These are phyloP conservation scores for Pseudoperonospora humuli DNA, from an alignment of 352 stramenopile genomes.

Conservation along the genomic window DNA sequence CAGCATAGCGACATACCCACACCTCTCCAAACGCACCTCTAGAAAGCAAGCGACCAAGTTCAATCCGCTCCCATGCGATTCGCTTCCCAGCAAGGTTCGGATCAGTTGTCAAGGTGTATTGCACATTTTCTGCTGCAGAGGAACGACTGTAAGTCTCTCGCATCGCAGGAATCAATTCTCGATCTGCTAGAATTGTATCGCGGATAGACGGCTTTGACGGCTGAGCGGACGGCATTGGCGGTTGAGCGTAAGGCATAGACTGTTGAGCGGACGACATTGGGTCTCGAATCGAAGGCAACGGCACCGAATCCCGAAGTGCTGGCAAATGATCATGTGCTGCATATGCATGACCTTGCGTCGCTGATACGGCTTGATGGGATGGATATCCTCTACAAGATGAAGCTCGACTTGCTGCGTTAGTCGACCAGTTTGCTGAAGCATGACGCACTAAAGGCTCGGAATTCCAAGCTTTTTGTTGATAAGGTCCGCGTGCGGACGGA, in stretches of 20 bases:
- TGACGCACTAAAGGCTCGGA: slow-evolving; percentile 1
- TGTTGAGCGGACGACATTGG: too few relatives aligned
- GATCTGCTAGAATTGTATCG: slow-evolving; percentile 19
- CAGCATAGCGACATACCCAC: slow-evolving; percentile 35
- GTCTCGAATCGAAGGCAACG: slow-evolving; percentile 8
- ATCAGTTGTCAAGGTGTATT: slow-evolving; percentile 32
- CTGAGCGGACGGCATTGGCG: too few relatives aligned
- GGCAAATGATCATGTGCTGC: slow-evolving; percentile 9
- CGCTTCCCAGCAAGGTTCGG: slow-evolving; percentile 24
- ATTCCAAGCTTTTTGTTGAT: neutral
- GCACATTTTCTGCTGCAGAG: slow-evolving; percentile 18
- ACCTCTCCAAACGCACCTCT: slow-evolving; percentile 51
- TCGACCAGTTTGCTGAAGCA: neutral
- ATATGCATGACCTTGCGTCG: neutral
- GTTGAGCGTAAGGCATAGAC: too few relatives aligned
- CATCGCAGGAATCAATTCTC: slow-evolving; percentile 16
- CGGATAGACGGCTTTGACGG: slow-evolving; percentile 18
- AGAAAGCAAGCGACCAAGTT: slow-evolving; percentile 29
- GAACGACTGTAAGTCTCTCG: slow-evolving; percentile 23
- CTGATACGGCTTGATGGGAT: too few relatives aligned
- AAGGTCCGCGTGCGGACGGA: neutral
- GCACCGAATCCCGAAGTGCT: slow-evolving; percentile 11
- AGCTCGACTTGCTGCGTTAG: neutral
- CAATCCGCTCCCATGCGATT: slow-evolving; percentile 35
- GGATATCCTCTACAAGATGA: neutral